Percentiles rank a stretch among this genome's conserved stretches.
These are phyloP conservation scores for Aspergillus pseudotamarii DNA, from an alignment of 2,329 filamentous ascomycete species.

Conservation along the genomic window DNA sequence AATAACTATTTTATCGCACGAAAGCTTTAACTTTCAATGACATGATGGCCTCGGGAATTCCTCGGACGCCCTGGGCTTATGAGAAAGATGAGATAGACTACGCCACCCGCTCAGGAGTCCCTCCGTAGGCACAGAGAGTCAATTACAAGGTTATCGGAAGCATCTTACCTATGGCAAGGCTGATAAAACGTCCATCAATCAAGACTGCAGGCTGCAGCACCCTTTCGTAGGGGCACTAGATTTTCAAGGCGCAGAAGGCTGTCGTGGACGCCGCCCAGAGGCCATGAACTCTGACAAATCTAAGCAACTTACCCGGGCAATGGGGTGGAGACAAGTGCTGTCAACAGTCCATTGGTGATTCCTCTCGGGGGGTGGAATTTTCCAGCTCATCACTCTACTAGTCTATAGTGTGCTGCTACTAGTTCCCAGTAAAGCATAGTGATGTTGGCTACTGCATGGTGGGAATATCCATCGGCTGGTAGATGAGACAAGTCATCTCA, in stretches of 20 bases:
- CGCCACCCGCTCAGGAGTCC: neutral
- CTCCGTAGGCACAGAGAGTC: neutral
- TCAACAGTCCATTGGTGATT: slow-evolving; percentile 3
- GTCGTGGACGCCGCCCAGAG: neutral
- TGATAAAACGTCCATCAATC: neutral
- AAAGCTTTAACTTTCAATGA: neutral
- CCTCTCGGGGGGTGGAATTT: neutral
- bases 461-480: slow-evolving; percentile 5
- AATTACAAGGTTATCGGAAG: neutral
- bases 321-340: neutral
- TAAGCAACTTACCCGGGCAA: slow-evolving; percentile 3
- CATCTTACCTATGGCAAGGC: neutral
- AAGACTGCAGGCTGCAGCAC: neutral
- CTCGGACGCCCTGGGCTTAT: neutral
- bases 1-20: neutral
- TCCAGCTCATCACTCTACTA: slow-evolving; percentile 1
- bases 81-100: neutral
- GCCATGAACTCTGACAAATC: neutral
- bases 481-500: slow-evolving; percentile 12
- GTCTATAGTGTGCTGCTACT: slow-evolving; percentile 6
- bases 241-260: neutral
- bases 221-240: neutral
- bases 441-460: slow-evolving; percentile 13
- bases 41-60: neutral
- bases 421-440: slow-evolving; percentile 9